Evolutionary conservation across 768 basidiomycete genomes (phyloP), one percentile per base, ranked within the genome.

Genomic region (Exidia glandulosa): DNA sequence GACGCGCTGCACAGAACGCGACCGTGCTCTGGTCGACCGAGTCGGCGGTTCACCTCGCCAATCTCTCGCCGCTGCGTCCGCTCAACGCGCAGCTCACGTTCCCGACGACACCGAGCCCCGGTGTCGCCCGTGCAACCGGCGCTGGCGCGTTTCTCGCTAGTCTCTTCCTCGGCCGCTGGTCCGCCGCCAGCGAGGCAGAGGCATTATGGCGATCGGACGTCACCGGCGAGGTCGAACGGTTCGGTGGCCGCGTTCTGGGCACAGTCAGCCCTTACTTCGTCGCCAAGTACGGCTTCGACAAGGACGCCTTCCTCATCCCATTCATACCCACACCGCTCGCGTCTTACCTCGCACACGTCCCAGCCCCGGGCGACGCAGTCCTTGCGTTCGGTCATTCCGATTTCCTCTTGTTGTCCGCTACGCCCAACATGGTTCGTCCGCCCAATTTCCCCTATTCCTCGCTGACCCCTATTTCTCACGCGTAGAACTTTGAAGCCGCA

Each of bases 11-110:
- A 30, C 61, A 76, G 83, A 84, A 86, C 68, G 87, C 88, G 2
- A 76, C 90, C 23, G 89, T 92, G 41, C 91, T 88, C 87, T 91
- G 89, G 88, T 89, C 88, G 72, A 84, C 87, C 1, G 86, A 84
- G 7, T 80, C 88, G 10, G 79, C 88, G 13, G 83, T 85, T 14
- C 84, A 83, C 7, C 76, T 92, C 58, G 86, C 87, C 27, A 79
- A 83, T 19, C 75, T 91, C 56, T 87, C 90, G 66, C 82, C 88
- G 2, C 80, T 82, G 63, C 70, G 82, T n/a, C 82, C 86, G 0
- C 72, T 91, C 6, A 81, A 87, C 65, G 73, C 80, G 1, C 88
- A 89, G 66, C 85, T 91, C 7, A 54, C 50, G 50, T 54, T 54
- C 30, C 50, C 50, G 6, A 31, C 50, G 25, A 54, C 50, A 13